Conservation (phyloP, 2,329 filamentous ascomycete genomes). For the Fusarium praegraminearum region DNA sequence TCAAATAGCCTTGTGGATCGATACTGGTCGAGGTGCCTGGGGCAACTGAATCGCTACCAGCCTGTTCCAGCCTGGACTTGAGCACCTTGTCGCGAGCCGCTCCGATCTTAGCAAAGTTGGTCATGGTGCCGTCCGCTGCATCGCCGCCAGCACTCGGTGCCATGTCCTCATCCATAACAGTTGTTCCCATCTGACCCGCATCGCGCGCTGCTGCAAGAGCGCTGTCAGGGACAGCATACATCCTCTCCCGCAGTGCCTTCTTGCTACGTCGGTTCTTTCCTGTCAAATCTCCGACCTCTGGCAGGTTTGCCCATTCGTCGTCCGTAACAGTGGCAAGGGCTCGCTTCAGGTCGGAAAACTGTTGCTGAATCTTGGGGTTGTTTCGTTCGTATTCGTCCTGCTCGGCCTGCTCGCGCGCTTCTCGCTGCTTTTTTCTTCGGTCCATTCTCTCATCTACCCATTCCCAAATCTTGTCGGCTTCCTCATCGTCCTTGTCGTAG, state of each 20-base stretch:
- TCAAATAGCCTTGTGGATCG: conserved; percentile 95
- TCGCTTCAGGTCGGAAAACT: conserved; percentile 96
- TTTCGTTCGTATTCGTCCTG: conserved; percentile 95
- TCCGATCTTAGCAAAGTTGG: conserved; percentile 97
- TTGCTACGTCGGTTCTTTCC: conserved; percentile 90
- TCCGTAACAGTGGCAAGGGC: conserved; percentile 89
- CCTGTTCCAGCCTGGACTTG: conserved; percentile 92
- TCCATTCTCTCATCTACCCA: conserved; percentile 98
- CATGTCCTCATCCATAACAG: conserved; percentile 82
- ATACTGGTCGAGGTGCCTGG: conserved; percentile 89
- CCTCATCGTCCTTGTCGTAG: conserved; percentile 97
- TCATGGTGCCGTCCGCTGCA: conserved; percentile 87
- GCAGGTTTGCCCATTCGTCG: conserved; percentile 95
- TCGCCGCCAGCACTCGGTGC: conserved; percentile 53
- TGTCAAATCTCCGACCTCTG: conserved; percentile 95
- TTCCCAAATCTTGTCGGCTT: conserved; percentile 95
- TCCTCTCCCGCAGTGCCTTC: conserved; percentile 83
- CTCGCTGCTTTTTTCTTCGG: conserved; percentile 87
- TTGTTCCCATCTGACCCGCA: conserved; percentile 84
- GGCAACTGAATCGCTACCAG: conserved; percentile 73
- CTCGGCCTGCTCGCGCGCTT: conserved; percentile 92
- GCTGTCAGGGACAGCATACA: conserved; percentile 97
- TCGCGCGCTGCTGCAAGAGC: conserved; percentile 89
- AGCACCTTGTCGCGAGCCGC: conserved; percentile 96
- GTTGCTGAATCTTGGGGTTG: conserved; percentile 97